Evolutionary conservation across 192 early-diverging fungal species (phyloP), one percentile per base, ranked within the genome.

Genomic region (Radiomyces spectabilis): DNA sequence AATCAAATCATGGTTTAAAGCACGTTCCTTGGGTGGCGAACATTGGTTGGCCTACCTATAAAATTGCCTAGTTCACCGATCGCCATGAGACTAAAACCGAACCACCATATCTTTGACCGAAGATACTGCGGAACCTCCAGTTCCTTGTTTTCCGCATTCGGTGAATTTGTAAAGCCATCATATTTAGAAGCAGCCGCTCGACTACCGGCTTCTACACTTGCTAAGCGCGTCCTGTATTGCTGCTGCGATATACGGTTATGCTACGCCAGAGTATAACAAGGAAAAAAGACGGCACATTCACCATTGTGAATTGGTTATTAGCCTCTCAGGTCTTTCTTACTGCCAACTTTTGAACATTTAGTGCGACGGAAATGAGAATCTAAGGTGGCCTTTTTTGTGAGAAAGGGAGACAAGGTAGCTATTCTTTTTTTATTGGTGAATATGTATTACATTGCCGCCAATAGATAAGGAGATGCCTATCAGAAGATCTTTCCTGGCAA

Each of bases 271-370:
- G 27, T 26, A 16, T 22, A 34, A 6, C 9, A 38, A 47, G 33
- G 5, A 15, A 47, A 27, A 25, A 34, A 10, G 27, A 25, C 24
- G 19, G n/a, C n/a, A n/a, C n/a, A n/a, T n/a, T n/a, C n/a, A n/a
- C n/a, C n/a, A n/a, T n/a, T n/a, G n/a, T n/a, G n/a, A n/a, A 41
- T 18, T 22, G 16, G 16, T 29, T 24, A 10, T 22, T 16, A 37
- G 3, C 0, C 40, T 15, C 22, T 16, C 12, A 33, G 22, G 19
- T 57, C 15, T 29, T 48, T 21, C 57, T 59, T 51, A 59, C 57
- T 7, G 81, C 83, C 21, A 74, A 64, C 43, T 86, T 86, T 67
- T 86, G 85, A 18, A 86, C 48, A 53, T 86, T 86, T 42, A 86
- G 71, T 0, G 82, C 83, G 9, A 78, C 49, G 3, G 83, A 85